Base-by-base conservation (phyloP, 129 eudicot genomes). In the Lactuca saligna region DNA sequence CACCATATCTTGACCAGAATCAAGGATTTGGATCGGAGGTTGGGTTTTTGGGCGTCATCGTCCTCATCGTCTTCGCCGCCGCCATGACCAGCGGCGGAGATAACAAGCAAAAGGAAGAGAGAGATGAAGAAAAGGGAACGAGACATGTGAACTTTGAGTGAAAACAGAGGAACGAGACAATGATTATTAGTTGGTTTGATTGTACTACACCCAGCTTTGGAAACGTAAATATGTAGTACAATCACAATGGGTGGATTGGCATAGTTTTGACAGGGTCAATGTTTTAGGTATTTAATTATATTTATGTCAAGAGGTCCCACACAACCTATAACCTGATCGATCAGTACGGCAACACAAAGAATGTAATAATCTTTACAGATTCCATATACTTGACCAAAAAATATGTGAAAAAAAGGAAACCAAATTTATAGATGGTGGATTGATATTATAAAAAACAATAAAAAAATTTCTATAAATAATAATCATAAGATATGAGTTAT, bases 1-100 rank as follows among this genome's bases (percentile, higher is more conserved):
- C 97, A 88, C 91, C 93, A 91, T 72, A 91, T 78, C 65, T 91
- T 91, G 5, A 83, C 91, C 3, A 82, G 78, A 33, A 88, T 85
- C 66, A 91, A 49, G 11, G 93, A 58, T 7, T 56, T 80, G n/a
- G 83, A 57, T 48, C 91, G 65, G 17, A 91, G 84, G 56, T 85
- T 65, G 17, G 88, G 90, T 16, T 82, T 82, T 46, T 57, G 17
- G 10, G 48, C 48, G 15, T 16, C 68, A 29, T 79, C 15, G 3
- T 57, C 61, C 7, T 62, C 73, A 11, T 48, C 64, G 6, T 58
- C 29, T 4, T 57, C 75, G 12, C 13, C 83, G 29, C 80, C 87
- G 61, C 85, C 84, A 62, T 80, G 88, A 10, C 82, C 85, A 35
- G 81, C 16, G 87, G 78, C 75, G 74, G 89, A 75, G 77, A 78